These are phyloP conservation scores for Corynespora cassiicola DNA, from an alignment of 2,329 filamentous ascomycete species.

Conservation along the genomic window DNA sequence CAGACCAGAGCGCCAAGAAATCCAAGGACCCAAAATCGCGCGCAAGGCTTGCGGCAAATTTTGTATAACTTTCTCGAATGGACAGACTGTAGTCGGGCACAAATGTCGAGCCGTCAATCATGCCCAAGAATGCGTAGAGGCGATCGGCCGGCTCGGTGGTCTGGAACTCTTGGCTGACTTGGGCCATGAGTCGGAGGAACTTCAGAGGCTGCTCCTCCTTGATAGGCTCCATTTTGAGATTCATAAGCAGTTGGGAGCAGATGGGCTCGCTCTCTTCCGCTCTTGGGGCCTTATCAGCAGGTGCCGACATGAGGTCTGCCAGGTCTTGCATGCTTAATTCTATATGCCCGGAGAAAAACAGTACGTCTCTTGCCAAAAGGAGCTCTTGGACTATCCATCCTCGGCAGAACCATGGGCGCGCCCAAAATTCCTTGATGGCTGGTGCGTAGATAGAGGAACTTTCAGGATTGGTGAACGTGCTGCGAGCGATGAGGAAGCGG, in stretches of 20 bases:
- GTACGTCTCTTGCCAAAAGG: constrained; percentile 8
- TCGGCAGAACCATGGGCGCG: constrained; percentile 14
- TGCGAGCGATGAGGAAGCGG: constrained; percentile 7
- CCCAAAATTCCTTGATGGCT: constrained; percentile 13
- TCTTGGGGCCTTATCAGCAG: constrained; percentile 1
- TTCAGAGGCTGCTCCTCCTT: constrained; percentile 14
- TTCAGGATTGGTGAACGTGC: constrained; percentile 1
- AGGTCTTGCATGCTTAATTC: constrained; percentile 15
- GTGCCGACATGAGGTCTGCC: constrained; percentile 13
- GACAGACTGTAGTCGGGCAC: constrained; percentile 17
- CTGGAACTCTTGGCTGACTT: constrained; percentile 10
- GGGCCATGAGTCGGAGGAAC: constrained; percentile 17
- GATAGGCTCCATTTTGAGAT: constrained; percentile 15
- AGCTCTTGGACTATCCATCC: constrained; percentile 23
- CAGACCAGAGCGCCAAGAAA: constrained; percentile 19
- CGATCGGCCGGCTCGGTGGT: constrained; percentile 13
- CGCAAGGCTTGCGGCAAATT: constrained; percentile 15
- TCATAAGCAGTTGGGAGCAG: constrained; percentile 17
- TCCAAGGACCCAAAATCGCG: constrained; percentile 14
- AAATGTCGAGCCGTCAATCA: constrained; percentile 15
- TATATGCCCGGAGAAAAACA: constrained; percentile 12
- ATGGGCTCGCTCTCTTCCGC: constrained; percentile 1
- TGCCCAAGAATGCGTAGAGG: constrained; percentile 18
- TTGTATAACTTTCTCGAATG: constrained; percentile 14
- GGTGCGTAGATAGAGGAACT: constrained; percentile 3